Evolutionary conservation across 1,139 yeast genomes (phyloP), one percentile per base, ranked within the genome.

Genomic region (Saccharomyces hybrid): DNA sequence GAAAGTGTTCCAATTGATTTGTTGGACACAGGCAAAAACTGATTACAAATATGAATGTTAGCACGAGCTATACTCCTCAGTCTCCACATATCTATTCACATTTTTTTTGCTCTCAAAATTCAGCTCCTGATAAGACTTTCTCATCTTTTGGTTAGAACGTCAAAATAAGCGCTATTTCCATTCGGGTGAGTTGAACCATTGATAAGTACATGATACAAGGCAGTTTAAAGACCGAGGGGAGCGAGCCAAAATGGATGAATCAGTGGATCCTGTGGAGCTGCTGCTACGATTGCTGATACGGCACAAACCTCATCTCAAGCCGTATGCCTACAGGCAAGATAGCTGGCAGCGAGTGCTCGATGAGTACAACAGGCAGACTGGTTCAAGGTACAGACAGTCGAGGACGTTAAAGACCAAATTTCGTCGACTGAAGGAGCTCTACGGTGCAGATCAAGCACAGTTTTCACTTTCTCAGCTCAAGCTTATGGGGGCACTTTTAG

Each of bases 391-490:
- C 44, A 61, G 62, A 41, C 71, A 68, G 52, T 60, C 58, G 28
- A 60, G 71, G 31, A 67, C 71, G 1, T 48, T 68, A 31, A 63
- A 61, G 57, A 63, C 56, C 16, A 59, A 67, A 46, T 67, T 66
- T 47, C 65, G 64, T 32, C 63, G 61, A 53, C 48, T 68, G 46
- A 57, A 58, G 38, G 59, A 56, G 2, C 32, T 54, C 9, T 62
- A 56, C 50, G 51, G 52, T 31, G 55, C 50, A 7, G 61, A 58
- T 32, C 42, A 48, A 11, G 54, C 42, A 38, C 42, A 38, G n/a
- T 38, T 38, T 16, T 38, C 42, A 7, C 42, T 11, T 16, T 50
- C 23, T 23, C 51, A 13, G 47, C 55, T 23, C 49, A 50, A 14
- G 46, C 46, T 46, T 6, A 48, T 25, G 32, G 49, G 29, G 38